Percentiles rank a stretch among this genome's conserved stretches.
Evolutionary conservation across 768 basidiomycete genomes (phyloP).

Genomic region (Suillus cothurnatus): DNA sequence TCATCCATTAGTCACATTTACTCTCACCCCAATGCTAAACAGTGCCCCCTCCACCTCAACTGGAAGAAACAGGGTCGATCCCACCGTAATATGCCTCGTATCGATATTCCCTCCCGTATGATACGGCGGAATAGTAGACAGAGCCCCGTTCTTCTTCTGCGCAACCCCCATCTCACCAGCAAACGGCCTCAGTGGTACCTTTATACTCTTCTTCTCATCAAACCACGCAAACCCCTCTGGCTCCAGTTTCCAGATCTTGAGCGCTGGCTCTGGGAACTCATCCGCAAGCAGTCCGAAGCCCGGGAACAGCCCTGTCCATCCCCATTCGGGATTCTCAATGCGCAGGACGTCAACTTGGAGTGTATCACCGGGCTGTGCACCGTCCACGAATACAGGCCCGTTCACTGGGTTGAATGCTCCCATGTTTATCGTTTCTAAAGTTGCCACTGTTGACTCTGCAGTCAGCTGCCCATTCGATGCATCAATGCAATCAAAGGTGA

Average conservation of each 20-base stretch:
- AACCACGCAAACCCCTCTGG: conserved; percentile 51
- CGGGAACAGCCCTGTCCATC: conserved; percentile 61
- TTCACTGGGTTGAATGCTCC: conserved; percentile 57
- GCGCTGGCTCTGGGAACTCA: conserved; percentile 50
- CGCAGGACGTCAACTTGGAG: conserved; percentile 60
- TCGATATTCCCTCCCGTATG: conserved; percentile 64
- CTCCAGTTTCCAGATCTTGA: conserved; percentile 59
- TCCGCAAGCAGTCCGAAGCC: conserved; percentile 62
- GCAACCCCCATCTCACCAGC: conserved; percentile 69
- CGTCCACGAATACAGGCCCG: conserved; percentile 57
- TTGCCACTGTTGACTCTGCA: conserved; percentile 37
- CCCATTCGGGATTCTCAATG: conserved; percentile 58
- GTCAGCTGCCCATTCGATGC: conserved; percentile 64
- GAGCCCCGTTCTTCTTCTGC: conserved; percentile 48
- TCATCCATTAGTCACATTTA: not conserved
- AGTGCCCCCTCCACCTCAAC: conserved; percentile 61
- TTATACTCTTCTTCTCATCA: conserved; percentile 47
- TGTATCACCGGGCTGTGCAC: conserved; percentile 56
- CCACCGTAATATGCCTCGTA: conserved; percentile 55
- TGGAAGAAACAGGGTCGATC: conserved; percentile 59
- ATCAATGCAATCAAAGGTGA: conserved; percentile 64
- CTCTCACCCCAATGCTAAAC: conserved; percentile 60
- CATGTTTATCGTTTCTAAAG: conserved; percentile 40
- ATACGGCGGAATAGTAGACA: conserved; percentile 66
- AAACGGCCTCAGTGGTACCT: conserved; percentile 57